phyloP scores from a whole-genome alignment of 257 asterid genomes.

The Solanum arcanum region DNA sequence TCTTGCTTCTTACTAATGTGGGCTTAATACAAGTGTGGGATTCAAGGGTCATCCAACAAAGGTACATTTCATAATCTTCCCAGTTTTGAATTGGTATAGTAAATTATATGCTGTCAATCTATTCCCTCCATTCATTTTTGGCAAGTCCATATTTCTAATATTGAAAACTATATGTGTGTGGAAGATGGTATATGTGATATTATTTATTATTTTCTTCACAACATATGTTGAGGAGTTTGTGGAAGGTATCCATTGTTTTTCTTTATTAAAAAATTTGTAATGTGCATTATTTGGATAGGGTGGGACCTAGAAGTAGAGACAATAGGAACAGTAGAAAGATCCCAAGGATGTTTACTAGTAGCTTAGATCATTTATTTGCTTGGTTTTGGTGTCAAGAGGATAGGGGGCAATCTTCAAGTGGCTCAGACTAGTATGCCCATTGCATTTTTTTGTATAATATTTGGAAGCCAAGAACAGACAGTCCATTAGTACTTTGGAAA shows the following conservation, averaged over 20 bases:
- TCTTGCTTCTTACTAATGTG: neutral
- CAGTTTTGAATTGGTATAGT: neutral
- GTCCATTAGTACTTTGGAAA: slow-evolving; percentile 15
- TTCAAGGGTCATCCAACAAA: neutral
- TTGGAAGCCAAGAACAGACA: slow-evolving; percentile 20
- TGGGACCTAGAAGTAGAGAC: slow-evolving; percentile 28
- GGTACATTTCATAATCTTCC: neutral
- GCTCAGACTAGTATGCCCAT: slow-evolving; percentile 22
- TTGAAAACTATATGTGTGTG: neutral
- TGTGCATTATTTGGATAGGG: slow-evolving; percentile 29
- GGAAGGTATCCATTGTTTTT: neutral
- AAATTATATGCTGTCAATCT: neutral
- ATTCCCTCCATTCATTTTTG: neutral
- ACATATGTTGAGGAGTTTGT: neutral
- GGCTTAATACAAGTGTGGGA: neutral
- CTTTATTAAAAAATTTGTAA: neutral
- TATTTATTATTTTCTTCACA: neutral
- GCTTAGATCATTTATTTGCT: slow-evolving; percentile 46
- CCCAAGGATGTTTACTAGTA: slow-evolving; percentile 12
- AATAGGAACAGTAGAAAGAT: slow-evolving; percentile 36
- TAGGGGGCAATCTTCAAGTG: slow-evolving; percentile 57
- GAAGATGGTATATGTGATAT: neutral
- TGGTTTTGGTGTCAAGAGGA: slow-evolving; percentile 54
- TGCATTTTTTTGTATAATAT: neutral
- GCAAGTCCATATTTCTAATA: neutral